phyloP scores from a whole-genome alignment of 495 filamentous ascomycete genomes.

The Penicilliopsis zonata region DNA sequence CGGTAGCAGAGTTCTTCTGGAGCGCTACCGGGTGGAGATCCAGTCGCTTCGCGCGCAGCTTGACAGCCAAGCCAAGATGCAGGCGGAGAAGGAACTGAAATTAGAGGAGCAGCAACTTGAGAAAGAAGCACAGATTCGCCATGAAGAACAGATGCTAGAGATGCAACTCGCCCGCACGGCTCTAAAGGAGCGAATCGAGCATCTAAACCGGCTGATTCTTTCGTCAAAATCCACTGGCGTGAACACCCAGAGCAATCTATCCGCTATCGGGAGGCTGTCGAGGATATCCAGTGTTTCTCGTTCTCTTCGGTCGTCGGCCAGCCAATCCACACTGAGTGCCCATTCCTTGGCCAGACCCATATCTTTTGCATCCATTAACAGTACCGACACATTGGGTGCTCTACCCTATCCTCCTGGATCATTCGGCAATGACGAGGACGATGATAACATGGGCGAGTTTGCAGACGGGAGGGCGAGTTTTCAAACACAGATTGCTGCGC shows the following conservation, averaged over 20 bases:
- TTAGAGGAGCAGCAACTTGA: constrained; percentile 63
- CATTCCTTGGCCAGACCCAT: constrained; percentile 47
- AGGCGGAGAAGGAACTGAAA: constrained; percentile 54
- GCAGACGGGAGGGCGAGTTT: constrained; percentile 78
- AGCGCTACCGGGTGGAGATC: constrained; percentile 93
- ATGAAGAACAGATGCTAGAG: constrained; percentile 94
- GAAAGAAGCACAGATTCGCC: constrained; percentile 69
- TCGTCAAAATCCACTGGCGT: constrained; percentile 93
- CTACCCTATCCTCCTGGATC: constrained; percentile 21
- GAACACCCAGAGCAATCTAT: constrained; percentile 60
- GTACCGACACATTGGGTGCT: constrained; percentile 27
- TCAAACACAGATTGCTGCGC: constrained; percentile 67
- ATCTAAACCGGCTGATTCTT: constrained; percentile 89
- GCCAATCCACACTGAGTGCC: constrained; percentile 47
- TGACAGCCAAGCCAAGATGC: constrained; percentile 60
- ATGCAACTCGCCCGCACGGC: constrained; percentile 96
- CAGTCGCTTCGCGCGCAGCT: constrained; percentile 69
- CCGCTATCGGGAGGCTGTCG: constrained; percentile 57
- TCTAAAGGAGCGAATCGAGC: constrained; percentile 92
- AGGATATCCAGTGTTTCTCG: constrained; percentile 41
- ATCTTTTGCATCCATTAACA: constrained; percentile 50
- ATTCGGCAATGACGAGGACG: constrained; percentile 46
- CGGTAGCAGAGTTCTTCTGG: constrained; percentile 74
- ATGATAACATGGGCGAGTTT: constrained; percentile 65
- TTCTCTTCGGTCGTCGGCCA: constrained; percentile 61